Evolutionary conservation across 306 rosid species (phyloP).

Genomic region (Cucumis melo): DNA sequence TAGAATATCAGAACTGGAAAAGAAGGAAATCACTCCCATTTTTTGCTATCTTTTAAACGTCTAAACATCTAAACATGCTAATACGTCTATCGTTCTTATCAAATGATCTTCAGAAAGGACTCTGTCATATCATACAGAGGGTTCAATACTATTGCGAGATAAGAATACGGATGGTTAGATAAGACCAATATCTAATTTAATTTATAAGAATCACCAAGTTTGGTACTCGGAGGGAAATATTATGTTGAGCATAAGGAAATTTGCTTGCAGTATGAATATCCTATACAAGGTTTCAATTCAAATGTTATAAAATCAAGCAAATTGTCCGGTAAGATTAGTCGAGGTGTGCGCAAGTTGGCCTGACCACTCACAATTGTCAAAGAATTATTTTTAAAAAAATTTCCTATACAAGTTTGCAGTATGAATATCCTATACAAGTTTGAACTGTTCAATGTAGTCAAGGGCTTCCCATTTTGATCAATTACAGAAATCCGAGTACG

Average conservation of each 20-base stretch:
- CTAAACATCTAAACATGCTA: not conserved
- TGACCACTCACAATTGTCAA: too few relatives aligned
- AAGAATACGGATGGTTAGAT: not conserved
- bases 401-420: too few relatives aligned
- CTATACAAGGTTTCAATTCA: not conserved
- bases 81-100: not conserved
- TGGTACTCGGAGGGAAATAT: not conserved
- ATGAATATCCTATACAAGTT: not conserved
- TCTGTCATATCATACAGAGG: not conserved
- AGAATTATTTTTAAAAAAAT: too few relatives aligned
- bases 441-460: not conserved
- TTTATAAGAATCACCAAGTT: not conserved
- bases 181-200: not conserved
- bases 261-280: not conserved
- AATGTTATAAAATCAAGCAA: too few relatives aligned
- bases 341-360: too few relatives aligned
- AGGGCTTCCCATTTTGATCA: not conserved
- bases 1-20: not conserved
- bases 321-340: too few relatives aligned
- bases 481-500: not conserved
- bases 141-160: not conserved
- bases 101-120: not conserved
- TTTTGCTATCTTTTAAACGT: not conserved
- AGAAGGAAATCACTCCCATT: not conserved
- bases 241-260: not conserved